Percentiles rank a stretch among this genome's conserved stretches.
phyloP scores from a whole-genome alignment of 202 grass and related monocot genomes.

The Setaria italica region DNA sequence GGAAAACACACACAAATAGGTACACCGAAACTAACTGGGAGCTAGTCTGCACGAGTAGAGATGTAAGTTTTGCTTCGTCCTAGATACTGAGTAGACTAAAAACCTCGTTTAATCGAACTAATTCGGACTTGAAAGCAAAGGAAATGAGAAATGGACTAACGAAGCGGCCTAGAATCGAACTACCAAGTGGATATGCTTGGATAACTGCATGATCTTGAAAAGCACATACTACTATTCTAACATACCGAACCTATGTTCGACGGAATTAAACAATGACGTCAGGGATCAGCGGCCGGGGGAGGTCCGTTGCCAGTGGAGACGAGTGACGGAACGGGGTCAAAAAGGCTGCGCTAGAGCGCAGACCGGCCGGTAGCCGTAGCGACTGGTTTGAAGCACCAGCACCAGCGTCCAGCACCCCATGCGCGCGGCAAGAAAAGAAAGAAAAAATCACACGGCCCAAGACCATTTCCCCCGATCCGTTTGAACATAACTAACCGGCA shows the following conservation, averaged over 20 bases:
- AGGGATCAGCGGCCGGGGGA: neutral
- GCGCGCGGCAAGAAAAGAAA: neutral
- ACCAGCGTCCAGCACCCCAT: neutral
- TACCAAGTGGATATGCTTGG: neutral
- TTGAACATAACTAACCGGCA: slow-evolving; percentile 28
- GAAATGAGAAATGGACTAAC: neutral
- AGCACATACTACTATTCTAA: neutral
- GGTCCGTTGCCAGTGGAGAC: slow-evolving; percentile 15
- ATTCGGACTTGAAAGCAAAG: neutral
- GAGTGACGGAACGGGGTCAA: slow-evolving; percentile 31
- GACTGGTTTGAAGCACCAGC: slow-evolving; percentile 9
- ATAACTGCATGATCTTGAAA: neutral
- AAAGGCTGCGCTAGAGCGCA: neutral
- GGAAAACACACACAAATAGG: no score
- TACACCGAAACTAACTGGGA: no score
- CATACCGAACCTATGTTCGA: neutral
- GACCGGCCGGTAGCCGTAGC: slow-evolving; percentile 10
- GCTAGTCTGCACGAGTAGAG: no score
- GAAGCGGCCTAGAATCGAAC: neutral
- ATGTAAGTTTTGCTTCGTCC: no score
- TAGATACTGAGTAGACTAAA: no score
- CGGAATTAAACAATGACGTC: slow-evolving; percentile 1
- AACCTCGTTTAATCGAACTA: no score
- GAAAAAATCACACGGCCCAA: neutral
- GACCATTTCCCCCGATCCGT: neutral